phyloP scores from a whole-genome alignment of 352 stramenopile species.

The Phytophthora ohioensis region DNA sequence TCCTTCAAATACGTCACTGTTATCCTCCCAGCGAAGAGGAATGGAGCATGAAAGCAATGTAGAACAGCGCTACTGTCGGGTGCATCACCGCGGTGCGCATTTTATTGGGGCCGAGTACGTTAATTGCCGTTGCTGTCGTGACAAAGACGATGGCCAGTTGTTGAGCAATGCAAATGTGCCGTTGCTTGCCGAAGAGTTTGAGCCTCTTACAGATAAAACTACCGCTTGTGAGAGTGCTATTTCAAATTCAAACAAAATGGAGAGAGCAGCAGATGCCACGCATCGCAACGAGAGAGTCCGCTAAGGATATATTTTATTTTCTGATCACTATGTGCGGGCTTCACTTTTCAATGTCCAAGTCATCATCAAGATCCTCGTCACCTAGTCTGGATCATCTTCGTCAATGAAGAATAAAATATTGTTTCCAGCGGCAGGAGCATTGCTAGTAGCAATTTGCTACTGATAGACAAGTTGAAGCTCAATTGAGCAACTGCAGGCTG shows the following conservation, averaged over 20 bases:
- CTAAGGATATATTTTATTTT: not conserved
- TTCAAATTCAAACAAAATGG: not conserved
- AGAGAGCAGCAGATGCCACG: not conserved
- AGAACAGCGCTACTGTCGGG: conserved; percentile 20
- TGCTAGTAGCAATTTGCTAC: conserved; percentile 5
- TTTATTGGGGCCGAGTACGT: conserved; percentile 26
- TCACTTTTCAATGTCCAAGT: conserved; percentile 52
- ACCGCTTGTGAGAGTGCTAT: not conserved
- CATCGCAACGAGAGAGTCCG: not conserved
- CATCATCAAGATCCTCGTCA: conserved; percentile 67
- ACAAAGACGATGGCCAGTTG: conserved; percentile 12
- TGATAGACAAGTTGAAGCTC: conserved; percentile 81
- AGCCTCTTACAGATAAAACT: conserved; percentile 5
- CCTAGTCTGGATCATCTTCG: conserved; percentile 82
- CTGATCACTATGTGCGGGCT: not conserved
- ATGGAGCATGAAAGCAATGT: conserved; percentile 7
- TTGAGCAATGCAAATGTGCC: conserved; percentile 28
- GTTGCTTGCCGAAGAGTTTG: conserved; percentile 21
- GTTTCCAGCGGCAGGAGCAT: conserved; percentile 13
- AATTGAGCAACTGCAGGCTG: conserved; percentile 42
- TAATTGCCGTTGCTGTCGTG: conserved; percentile 21
- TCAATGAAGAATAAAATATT: conserved; percentile 81
- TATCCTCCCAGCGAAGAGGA: conserved; percentile 8
- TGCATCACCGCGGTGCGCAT: conserved; percentile 4
- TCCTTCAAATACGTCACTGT: conserved; percentile 26